Percentiles rank a stretch among this genome's conserved stretches.
Evolutionary conservation across 2,329 filamentous ascomycete genomes (phyloP).

Genomic region (Penicillium sumatraense): DNA sequence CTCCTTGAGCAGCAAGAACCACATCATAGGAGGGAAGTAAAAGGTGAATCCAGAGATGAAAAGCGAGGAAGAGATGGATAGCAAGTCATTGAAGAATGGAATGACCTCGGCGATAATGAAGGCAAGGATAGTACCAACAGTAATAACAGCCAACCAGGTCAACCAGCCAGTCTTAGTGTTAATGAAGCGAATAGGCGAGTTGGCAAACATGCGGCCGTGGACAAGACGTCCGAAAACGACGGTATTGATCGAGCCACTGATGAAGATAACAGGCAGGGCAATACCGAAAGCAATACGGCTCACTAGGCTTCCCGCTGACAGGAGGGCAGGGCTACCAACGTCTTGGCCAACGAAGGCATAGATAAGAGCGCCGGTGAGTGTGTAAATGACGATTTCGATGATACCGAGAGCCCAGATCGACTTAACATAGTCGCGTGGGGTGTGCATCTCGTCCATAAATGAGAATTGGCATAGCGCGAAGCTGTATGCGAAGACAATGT

Average conservation of each 20-base stretch:
- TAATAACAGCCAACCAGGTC: slow-evolving; percentile 3
- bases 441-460: slow-evolving; percentile 3
- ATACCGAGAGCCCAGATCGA: slow-evolving; percentile 1
- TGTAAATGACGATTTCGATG: slow-evolving; percentile 1
- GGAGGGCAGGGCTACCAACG: not conserved
- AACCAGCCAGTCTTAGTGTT: slow-evolving; percentile 4
- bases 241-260: not conserved
- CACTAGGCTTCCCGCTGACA: not conserved
- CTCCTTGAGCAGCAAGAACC: not conserved
- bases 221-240: slow-evolving; percentile 4
- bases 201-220: slow-evolving; percentile 1
- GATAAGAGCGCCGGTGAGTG: slow-evolving; percentile 1
- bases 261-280: slow-evolving; percentile 1
- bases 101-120: slow-evolving; percentile 4
- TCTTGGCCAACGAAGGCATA: slow-evolving; percentile 3
- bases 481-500: slow-evolving; percentile 2
- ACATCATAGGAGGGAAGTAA: slow-evolving; percentile 4
- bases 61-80: slow-evolving; percentile 1
- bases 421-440: slow-evolving; percentile 1
- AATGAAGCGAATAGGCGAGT: slow-evolving; percentile 1
- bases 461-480: slow-evolving; percentile 3
- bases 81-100: slow-evolving; percentile 1
- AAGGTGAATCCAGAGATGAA: slow-evolving; percentile 4
- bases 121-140: not conserved
- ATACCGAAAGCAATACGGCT: slow-evolving; percentile 1